Percentiles rank a stretch among this genome's conserved stretches.
Evolutionary conservation across 2,329 filamentous ascomycete species (phyloP).

Genomic region (Sporothrix inflata): DNA sequence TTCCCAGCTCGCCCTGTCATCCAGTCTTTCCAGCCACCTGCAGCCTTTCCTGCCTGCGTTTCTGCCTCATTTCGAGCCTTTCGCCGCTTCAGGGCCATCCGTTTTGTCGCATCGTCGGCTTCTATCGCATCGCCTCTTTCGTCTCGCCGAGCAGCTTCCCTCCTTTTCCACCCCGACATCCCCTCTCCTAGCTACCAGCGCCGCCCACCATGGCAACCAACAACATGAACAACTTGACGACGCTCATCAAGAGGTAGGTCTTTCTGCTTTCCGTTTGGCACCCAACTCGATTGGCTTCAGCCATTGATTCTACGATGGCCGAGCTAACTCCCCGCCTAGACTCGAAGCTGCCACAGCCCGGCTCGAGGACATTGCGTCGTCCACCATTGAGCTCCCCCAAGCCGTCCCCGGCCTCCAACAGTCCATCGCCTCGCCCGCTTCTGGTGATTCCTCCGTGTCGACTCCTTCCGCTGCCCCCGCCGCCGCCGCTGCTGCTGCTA

Average conservation of each 20-base stretch:
- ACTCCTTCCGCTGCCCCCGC: conserved; percentile 42
- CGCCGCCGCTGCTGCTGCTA: conserved; percentile 42
- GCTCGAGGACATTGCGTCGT: conserved; percentile 91
- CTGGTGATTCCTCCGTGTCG: conserved; percentile 40
- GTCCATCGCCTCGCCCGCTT: conserved; percentile 43
- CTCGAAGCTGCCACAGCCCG: conserved; percentile 96
- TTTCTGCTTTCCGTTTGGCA: background rate
- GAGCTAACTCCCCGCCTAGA: conserved; percentile 62
- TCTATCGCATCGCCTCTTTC: conserved; percentile 7
- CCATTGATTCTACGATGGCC: conserved; percentile 25
- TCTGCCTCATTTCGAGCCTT: background rate
- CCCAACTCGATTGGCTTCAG: background rate
- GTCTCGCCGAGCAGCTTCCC: background rate
- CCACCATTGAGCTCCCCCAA: conserved; percentile 64
- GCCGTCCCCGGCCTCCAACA: conserved; percentile 52
- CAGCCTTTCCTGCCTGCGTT: background rate
- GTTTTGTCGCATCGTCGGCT: background rate
- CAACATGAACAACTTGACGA: conserved; percentile 96
- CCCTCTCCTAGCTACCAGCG: background rate
- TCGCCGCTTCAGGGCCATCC: background rate
- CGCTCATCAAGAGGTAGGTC: conserved; percentile 93
- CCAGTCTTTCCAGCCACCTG: conserved; percentile 1
- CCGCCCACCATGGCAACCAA: conserved; percentile 66
- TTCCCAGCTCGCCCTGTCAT: background rate
- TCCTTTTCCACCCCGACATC: conserved; percentile 3